Conservation (phyloP, 2,329 filamentous ascomycete species). For the Talaromyces marneffei region DNA sequence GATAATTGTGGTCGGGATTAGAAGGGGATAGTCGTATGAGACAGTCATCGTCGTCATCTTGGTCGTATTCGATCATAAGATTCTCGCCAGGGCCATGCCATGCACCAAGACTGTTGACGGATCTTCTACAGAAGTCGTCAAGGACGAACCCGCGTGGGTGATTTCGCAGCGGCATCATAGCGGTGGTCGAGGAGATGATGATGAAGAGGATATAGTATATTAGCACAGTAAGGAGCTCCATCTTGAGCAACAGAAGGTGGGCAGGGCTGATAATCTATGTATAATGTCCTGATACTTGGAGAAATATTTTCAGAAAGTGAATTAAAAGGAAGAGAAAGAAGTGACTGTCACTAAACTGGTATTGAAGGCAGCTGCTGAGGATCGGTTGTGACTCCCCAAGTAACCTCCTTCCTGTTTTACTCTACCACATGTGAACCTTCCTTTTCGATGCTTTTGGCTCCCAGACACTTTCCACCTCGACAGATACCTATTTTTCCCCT, state of each 20-base stretch:
- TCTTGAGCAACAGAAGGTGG: background rate
- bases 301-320: background rate
- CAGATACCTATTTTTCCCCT: background rate
- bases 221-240: background rate
- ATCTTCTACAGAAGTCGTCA: constrained; percentile 52
- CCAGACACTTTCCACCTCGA: background rate
- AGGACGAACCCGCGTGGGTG: constrained; percentile 41
- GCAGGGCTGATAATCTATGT: background rate
- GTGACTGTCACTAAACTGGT: background rate
- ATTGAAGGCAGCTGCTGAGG: constrained; percentile 3
- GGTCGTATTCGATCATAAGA: constrained; percentile 41
- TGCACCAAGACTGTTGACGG: constrained; percentile 55
- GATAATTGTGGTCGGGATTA: constrained; percentile 57
- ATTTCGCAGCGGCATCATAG: constrained; percentile 5
- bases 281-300: background rate
- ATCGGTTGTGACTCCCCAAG: background rate
- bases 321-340: background rate
- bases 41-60: constrained; percentile 38
- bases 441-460: background rate
- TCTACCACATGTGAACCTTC: background rate
- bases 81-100: constrained; percentile 63
- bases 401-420: background rate
- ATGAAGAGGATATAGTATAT: constrained; percentile 4
- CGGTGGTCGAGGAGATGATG: background rate
- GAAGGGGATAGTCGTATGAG: constrained; percentile 53